Evolutionary conservation across 345 rosid genomes (phyloP).

Genomic region (Arabidopsis suecica): DNA sequence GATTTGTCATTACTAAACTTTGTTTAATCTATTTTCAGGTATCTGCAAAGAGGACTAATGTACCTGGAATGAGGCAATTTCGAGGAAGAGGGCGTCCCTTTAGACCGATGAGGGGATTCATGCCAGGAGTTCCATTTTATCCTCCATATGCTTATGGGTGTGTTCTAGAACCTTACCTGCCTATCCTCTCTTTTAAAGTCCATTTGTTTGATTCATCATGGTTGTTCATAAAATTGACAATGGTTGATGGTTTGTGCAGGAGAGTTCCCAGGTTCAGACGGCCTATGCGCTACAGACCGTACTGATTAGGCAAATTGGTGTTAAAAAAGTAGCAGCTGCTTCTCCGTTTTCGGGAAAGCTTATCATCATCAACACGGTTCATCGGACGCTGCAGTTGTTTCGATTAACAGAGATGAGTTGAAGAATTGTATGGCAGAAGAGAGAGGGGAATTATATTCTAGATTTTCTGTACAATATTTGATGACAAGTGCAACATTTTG

Average conservation of each 20-base stretch:
- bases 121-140: conserved; percentile 69
- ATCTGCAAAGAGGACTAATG: conserved; percentile 91
- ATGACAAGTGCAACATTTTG: conserved; percentile 32
- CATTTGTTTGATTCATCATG: not conserved
- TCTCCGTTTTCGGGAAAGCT: conserved; percentile 21
- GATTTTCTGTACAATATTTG: conserved; percentile 39
- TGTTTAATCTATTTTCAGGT: conserved; percentile 58
- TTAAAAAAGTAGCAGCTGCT: conserved; percentile 35
- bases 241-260: conserved; percentile 56
- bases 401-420: conserved; percentile 23
- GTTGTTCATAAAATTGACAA: conserved; percentile 2
- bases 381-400: conserved; percentile 12
- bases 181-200: not conserved
- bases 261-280: conserved; percentile 95
- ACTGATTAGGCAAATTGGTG: conserved; percentile 47
- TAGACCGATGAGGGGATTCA: conserved; percentile 84
- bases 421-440: conserved; percentile 26
- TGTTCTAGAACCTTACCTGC: conserved; percentile 34
- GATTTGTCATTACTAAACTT: not conserved
- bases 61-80: conserved; percentile 95
- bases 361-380: conserved; percentile 16
- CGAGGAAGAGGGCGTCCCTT: conserved; percentile 94
- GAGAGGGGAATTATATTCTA: conserved; percentile 7
- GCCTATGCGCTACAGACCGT: conserved; percentile 90
- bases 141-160: conserved; percentile 86